A percentile compares a stretch with the other conserved stretches of the same genome.
Conservation (phyloP, 1,284 basidiomycete genomes). For the Austropuccinia psidii region DNA sequence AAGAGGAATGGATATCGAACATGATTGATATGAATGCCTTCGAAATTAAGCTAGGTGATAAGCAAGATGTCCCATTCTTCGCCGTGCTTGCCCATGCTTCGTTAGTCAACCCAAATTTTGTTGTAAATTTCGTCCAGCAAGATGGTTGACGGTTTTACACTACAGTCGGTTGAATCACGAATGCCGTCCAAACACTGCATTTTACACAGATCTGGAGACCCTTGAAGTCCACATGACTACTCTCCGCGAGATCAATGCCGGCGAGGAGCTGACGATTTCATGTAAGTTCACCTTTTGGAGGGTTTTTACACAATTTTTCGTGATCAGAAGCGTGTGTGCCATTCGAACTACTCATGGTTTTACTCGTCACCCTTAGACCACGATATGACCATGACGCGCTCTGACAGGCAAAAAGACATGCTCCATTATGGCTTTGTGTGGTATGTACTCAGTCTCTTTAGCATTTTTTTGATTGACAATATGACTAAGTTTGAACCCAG, state of each 20-base stretch:
- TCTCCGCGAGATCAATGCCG: conserved; percentile 11
- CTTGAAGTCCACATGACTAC: conserved; percentile 29
- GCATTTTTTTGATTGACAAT: neutral
- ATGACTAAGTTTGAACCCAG: neutral
- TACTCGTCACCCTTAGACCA: neutral
- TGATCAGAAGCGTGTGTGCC: neutral
- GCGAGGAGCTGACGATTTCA: conserved; percentile 28
- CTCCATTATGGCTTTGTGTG: conserved; percentile 14
- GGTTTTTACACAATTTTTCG: neutral
- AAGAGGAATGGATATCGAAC: conserved; percentile 11
- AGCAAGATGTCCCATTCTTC: neutral
- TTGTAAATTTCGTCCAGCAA: too few species aligned
- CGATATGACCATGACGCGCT: conserved; percentile 7
- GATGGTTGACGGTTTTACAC: too few species aligned
- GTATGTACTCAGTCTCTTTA: neutral
- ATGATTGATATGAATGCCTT: conserved; percentile 22
- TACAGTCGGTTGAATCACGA: conserved; percentile 34
- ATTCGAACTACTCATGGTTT: neutral
- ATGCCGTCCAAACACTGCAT: conserved; percentile 29
- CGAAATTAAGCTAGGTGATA: neutral
- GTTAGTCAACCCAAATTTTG: neutral
- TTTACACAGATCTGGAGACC: conserved; percentile 2
- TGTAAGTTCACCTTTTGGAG: neutral
- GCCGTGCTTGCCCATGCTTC: conserved; percentile 11
- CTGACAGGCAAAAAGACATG: neutral